Conservation (phyloP, 352 stramenopile species). For the Pythium volutum region DNA sequence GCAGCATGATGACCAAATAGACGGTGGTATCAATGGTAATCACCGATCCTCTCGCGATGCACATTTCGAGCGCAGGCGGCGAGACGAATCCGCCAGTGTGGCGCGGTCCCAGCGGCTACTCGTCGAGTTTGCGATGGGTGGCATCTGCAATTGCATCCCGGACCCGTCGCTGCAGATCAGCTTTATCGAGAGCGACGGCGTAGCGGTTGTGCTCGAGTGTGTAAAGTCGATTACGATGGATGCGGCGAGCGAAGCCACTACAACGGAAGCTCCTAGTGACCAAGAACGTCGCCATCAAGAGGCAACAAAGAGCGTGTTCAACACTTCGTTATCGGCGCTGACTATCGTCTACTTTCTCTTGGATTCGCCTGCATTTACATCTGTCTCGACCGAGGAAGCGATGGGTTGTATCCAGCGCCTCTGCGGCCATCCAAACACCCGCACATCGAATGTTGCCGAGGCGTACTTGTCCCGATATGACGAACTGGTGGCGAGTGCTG, state of each 20-base stretch:
- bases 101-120: slow-evolving; percentile 30
- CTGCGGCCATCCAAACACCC: slow-evolving; percentile 30
- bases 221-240: slow-evolving; percentile 29
- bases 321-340: slow-evolving; percentile 50
- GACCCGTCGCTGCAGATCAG: slow-evolving; percentile 51
- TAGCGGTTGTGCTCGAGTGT: slow-evolving; percentile 44
- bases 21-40: neutral
- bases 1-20: neutral
- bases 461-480: slow-evolving; percentile 39
- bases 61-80: neutral
- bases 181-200: slow-evolving; percentile 49
- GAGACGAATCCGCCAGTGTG: neutral
- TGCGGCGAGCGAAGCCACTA: neutral
- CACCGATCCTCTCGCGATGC: neutral
- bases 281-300: neutral
- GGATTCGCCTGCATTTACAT: slow-evolving; percentile 47
- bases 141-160: slow-evolving; percentile 76
- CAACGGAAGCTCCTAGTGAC: neutral
- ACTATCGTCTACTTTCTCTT: slow-evolving; percentile 66
- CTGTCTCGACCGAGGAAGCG: slow-evolving; percentile 38
- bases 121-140: slow-evolving; percentile 65
- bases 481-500: slow-evolving; percentile 36
- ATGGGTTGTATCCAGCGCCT: slow-evolving; percentile 33
- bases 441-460: slow-evolving; percentile 49
- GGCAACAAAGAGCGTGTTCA: slow-evolving; percentile 23